A percentile compares a stretch with the other conserved stretches of the same genome.
These are phyloP conservation scores for Zygoascus meyerae DNA, from an alignment of 1,139 yeast genomes.

Conservation along the genomic window DNA sequence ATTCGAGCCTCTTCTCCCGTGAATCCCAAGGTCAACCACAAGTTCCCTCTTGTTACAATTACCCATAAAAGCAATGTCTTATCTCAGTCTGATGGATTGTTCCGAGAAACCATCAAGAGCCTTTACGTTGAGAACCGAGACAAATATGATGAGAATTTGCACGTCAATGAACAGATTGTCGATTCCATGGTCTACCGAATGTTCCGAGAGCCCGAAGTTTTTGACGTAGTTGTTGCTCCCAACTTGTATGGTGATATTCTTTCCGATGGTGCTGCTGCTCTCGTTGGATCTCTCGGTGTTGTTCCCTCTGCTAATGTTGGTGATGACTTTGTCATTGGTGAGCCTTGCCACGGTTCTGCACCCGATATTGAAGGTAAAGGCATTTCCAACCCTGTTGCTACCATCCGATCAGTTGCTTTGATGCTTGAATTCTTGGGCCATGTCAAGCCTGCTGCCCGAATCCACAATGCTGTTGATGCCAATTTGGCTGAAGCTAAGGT, in stretches of 20 bases:
- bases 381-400: constrained; percentile 96
- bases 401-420: constrained; percentile 93
- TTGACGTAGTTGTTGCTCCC: constrained; percentile 97
- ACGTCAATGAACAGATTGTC: constrained; percentile 88
- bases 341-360: constrained; percentile 98
- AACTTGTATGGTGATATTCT: constrained; percentile 95
- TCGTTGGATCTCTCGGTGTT: constrained; percentile 96
- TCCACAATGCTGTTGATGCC: constrained; percentile 91
- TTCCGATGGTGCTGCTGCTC: constrained; percentile 98
- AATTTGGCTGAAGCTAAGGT: constrained; percentile 74
- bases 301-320: constrained; percentile 99
- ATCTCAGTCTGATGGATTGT: constrained; percentile 87
- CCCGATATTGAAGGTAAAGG: constrained; percentile 95
- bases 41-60: constrained; percentile 71
- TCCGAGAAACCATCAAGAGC: constrained; percentile 83
- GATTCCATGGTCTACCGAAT: constrained; percentile 98
- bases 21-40: constrained; percentile 24
- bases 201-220: constrained; percentile 96
- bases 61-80: constrained; percentile 96
- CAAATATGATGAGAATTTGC: constrained; percentile 37
- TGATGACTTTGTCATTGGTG: constrained; percentile 92
- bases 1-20: constrained; percentile 54
- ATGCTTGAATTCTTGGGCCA: constrained; percentile 96
- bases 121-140: constrained; percentile 64
- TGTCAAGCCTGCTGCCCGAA: constrained; percentile 83